Evolutionary conservation across 208 protist genomes (phyloP), one percentile per base, ranked within the genome.

Genomic region (Trypanosoma avium): DNA sequence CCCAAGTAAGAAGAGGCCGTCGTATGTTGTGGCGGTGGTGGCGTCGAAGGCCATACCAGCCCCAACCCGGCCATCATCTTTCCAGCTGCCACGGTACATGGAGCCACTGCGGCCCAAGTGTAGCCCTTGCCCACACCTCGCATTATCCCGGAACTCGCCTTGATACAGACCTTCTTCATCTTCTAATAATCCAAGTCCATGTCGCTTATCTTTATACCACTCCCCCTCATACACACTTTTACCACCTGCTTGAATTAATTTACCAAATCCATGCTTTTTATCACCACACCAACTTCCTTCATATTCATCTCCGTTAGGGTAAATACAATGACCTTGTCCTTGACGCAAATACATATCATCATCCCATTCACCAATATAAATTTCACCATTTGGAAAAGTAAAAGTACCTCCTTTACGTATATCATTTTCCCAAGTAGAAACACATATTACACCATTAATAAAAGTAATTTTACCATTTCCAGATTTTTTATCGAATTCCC

Each of bases 21-120:
- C 78, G 68, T 91, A 90, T 10, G 75, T 87, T 35, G 66, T 80
- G 60, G 76, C 70, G 24, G 69, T 61, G 3, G 61, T 60, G 17
- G 82, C 87, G 46, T 79, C 60, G 77, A 84, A 88, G 60, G 78
- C 81, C 46, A 64, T 52, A 19, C 87, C 90, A 29, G 69, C 38
- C 13, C 92, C 92, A 30, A 81, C 73, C 53, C 85, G 81, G 45
- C 60, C 47, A 56, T 90, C 74, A 45, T 81, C 58, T 49, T 79
- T 70, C 90, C 92, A 97, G 19, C 63, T 54, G 7, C 92, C 92
- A 19, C 66, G 59, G 79, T 97, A 96, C 53, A 79, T 64, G 30
- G 86, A 95, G 4, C 87, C 92, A 29, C 80, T 75, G 12, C 55
- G 55, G 54, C 74, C 68, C 22, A 61, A 47, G 67, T 93, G 79